phyloP scores from a whole-genome alignment of 1,284 basidiomycete genomes.

The Crepidotus sp. region DNA sequence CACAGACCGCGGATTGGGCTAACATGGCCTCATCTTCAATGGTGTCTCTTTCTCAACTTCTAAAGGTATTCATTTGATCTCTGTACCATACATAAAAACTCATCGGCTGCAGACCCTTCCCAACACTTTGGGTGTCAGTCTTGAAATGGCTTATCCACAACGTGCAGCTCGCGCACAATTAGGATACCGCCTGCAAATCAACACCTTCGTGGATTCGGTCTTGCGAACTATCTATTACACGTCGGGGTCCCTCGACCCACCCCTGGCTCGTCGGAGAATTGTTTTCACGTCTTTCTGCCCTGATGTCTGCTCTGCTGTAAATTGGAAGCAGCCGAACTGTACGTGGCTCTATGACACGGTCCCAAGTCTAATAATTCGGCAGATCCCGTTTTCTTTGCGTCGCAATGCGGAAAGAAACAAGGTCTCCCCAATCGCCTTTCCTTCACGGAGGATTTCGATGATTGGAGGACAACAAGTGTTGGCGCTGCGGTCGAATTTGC shows the following conservation, averaged over 20 bases:
- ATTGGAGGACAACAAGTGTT: conserved; percentile 63
- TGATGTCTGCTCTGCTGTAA: conserved; percentile 80
- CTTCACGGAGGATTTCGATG: conserved; percentile 38
- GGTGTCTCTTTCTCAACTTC: conserved; percentile 61
- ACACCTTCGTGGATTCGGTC: conserved; percentile 76
- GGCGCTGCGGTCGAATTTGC: conserved; percentile 92
- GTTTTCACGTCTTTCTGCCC: conserved; percentile 87
- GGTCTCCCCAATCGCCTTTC: conserved; percentile 30
- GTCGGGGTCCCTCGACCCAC: conserved; percentile 41
- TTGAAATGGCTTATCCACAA: conserved; percentile 73
- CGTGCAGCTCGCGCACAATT: conserved; percentile 32
- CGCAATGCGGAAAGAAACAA: conserved; percentile 68
- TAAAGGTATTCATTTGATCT: conserved; percentile 49
- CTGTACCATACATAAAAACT: conserved; percentile 11
- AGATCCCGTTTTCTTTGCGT: conserved; percentile 96
- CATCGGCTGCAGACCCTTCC: conserved; percentile 53
- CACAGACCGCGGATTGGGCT: conserved; percentile 21
- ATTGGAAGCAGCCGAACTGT: conserved; percentile 99
- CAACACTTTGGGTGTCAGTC: conserved; percentile 61
- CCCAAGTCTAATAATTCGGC: conserved; percentile 12
- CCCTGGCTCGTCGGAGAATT: conserved; percentile 58
- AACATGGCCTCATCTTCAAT: conserved; percentile 42
- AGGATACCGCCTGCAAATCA: conserved; percentile 56
- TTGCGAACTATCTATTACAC: conserved; percentile 74
- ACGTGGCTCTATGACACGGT: conserved; percentile 24